Evolutionary conservation across 306 rosid genomes (phyloP).

Genomic region (Lathyrus sativus): DNA sequence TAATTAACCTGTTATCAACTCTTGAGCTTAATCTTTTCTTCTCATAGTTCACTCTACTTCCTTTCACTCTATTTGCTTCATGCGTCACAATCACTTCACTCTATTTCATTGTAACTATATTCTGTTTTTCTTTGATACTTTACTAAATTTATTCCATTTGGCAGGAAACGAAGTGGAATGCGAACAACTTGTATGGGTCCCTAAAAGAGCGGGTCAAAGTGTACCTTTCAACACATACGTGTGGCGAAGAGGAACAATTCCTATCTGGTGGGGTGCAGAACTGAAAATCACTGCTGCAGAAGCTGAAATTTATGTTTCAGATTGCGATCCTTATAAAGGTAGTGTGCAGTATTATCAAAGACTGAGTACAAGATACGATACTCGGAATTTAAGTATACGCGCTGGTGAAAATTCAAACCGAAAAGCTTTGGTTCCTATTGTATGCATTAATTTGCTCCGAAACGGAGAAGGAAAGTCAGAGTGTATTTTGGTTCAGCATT

Average conservation of each 20-base stretch:
- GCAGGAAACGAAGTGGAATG: constrained; percentile 99
- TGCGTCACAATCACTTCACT: constrained; percentile 12
- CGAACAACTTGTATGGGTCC: constrained; percentile 97
- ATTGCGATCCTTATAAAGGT: constrained; percentile 86
- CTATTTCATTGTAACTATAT: constrained; percentile 21
- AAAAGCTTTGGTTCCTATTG: constrained; percentile 81
- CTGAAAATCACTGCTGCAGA: constrained; percentile 94
- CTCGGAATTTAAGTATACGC: constrained; percentile 59
- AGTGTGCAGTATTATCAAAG: constrained; percentile 81
- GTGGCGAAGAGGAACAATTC: constrained; percentile 99
- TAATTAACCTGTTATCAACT: neutral
- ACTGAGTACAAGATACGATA: constrained; percentile 82
- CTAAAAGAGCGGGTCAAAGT: constrained; percentile 78
- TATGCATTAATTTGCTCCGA: constrained; percentile 89
- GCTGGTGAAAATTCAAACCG: constrained; percentile 58
- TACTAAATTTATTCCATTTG: constrained; percentile 34
- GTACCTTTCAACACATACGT: constrained; percentile 84
- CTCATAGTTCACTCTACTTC: constrained; percentile 11
- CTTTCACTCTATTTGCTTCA: constrained; percentile 26
- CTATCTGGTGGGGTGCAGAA: constrained; percentile 99
- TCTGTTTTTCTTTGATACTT: constrained; percentile 14
- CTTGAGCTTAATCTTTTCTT: constrained; percentile 29
- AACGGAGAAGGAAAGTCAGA: constrained; percentile 96
- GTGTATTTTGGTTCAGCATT: constrained; percentile 85
- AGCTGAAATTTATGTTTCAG: constrained; percentile 96